Evolutionary conservation across 2,329 filamentous ascomycete species (phyloP).

Genomic region (Colletotrichum orbiculare): DNA sequence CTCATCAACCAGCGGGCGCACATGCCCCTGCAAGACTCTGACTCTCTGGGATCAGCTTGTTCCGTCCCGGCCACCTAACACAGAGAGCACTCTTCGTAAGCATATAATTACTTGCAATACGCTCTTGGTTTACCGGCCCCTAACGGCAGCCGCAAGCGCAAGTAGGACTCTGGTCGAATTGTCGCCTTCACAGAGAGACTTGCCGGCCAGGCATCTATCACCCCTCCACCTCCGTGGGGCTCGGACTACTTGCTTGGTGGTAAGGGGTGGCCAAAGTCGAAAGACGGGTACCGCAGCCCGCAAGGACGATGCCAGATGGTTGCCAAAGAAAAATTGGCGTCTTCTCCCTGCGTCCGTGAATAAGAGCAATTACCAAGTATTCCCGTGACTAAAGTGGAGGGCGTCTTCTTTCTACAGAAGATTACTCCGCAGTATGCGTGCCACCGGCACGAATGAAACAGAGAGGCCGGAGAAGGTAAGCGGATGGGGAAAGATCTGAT

Average conservation of each 20-base stretch:
- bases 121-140: neutral
- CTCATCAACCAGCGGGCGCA: slow-evolving; percentile 14
- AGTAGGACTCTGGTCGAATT: neutral
- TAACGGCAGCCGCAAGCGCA: slow-evolving; percentile 30
- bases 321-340: slow-evolving; percentile 16
- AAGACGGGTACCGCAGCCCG: slow-evolving; percentile 27
- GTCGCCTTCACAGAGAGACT: slow-evolving; percentile 5
- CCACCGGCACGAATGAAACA: slow-evolving; percentile 13
- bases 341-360: slow-evolving; percentile 7
- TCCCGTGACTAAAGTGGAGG: slow-evolving; percentile 14
- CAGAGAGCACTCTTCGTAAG: neutral
- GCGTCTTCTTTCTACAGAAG: too few species aligned
- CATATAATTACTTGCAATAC: neutral
- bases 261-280: too few species aligned
- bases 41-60: slow-evolving; percentile 27
- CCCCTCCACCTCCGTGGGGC: slow-evolving; percentile 17
- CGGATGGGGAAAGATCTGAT: slow-evolving; percentile 33
- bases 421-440: neutral
- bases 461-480: slow-evolving; percentile 20
- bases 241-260: neutral
- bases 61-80: slow-evolving; percentile 7
- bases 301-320: slow-evolving; percentile 8
- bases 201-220: neutral
- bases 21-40: slow-evolving; percentile 12
- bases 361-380: slow-evolving; percentile 15